A percentile compares a stretch with the other conserved stretches of the same genome.
Conservation (phyloP, 805 yeast genomes). For the Kuraishia hungarica region DNA sequence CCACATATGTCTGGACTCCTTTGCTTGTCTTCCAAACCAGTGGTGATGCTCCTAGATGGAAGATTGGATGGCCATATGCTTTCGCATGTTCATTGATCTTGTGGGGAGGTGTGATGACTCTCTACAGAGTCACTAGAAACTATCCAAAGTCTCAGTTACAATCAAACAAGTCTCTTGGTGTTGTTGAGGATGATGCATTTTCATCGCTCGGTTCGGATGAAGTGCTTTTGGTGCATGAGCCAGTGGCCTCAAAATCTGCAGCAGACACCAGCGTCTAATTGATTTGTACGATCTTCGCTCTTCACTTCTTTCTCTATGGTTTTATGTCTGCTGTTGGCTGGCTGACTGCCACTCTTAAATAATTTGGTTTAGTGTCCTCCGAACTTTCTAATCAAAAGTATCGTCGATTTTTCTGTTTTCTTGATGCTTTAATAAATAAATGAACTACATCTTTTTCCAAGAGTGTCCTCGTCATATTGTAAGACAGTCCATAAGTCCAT, state of each 20-base stretch:
- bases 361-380: too few species aligned
- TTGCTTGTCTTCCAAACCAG: constrained; percentile 1
- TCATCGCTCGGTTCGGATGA: neutral
- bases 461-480: too few species aligned
- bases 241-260: neutral
- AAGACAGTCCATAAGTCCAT: too few species aligned
- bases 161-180: neutral
- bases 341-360: too few species aligned
- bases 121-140: neutral
- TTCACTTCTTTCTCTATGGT: too few species aligned
- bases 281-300: neutral
- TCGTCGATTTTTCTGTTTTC: too few species aligned
- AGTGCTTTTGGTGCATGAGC: neutral
- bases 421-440: too few species aligned
- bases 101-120: neutral
- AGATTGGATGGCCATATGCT: constrained; percentile 1
- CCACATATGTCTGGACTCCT: constrained; percentile 2
- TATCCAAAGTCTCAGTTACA: neutral
- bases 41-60: constrained; percentile 1
- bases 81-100: neutral
- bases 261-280: neutral
- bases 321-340: too few species aligned
- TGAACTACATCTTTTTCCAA: too few species aligned
- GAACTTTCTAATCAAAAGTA: too few species aligned
- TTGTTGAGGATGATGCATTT: neutral